A percentile compares a stretch with the other conserved stretches of the same genome.
These are phyloP conservation scores for Ensete glaucum DNA, from an alignment of 176 grass and related monocot genomes.

Conservation along the genomic window DNA sequence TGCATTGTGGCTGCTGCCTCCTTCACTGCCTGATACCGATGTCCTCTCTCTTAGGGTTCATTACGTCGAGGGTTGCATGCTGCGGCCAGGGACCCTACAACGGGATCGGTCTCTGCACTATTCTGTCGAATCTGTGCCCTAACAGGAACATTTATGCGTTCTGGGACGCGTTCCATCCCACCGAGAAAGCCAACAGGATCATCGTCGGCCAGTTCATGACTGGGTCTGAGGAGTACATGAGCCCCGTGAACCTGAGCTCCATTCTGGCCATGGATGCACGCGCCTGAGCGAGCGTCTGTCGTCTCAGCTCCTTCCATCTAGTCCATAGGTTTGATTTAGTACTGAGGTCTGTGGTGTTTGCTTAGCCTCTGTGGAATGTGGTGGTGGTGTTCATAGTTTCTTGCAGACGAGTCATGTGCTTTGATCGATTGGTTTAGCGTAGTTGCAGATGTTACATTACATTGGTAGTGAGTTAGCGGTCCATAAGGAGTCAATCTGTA, in stretches of 20 bases:
- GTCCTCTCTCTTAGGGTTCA: slow-evolving; percentile 35
- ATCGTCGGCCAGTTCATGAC: slow-evolving; percentile 58
- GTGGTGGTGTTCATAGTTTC: too few relatives aligned
- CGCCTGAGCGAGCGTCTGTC: not conserved
- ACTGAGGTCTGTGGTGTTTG: too few relatives aligned
- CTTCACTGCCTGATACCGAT: not conserved
- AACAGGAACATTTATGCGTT: slow-evolving; percentile 57
- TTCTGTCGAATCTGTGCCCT: slow-evolving; percentile 45
- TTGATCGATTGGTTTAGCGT: too few relatives aligned
- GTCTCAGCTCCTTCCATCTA: too few relatives aligned
- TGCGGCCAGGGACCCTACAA: slow-evolving; percentile 78
- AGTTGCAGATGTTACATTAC: too few relatives aligned
- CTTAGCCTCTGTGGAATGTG: too few relatives aligned
- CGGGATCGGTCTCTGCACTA: slow-evolving; percentile 71
- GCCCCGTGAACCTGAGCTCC: slow-evolving; percentile 83
- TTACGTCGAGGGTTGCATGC: slow-evolving; percentile 49
- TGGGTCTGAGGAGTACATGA: slow-evolving; percentile 27
- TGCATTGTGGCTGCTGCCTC: not conserved
- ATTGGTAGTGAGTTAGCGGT: too few relatives aligned
- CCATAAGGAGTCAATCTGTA: too few relatives aligned
- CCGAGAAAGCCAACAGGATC: slow-evolving; percentile 65
- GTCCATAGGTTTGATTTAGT: too few relatives aligned
- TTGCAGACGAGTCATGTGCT: too few relatives aligned
- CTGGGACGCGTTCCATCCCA: slow-evolving; percentile 94
- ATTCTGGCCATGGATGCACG: slow-evolving; percentile 41